Conservation (phyloP, 768 basidiomycete species). For the Daedaleopsis sinensis region DNA sequence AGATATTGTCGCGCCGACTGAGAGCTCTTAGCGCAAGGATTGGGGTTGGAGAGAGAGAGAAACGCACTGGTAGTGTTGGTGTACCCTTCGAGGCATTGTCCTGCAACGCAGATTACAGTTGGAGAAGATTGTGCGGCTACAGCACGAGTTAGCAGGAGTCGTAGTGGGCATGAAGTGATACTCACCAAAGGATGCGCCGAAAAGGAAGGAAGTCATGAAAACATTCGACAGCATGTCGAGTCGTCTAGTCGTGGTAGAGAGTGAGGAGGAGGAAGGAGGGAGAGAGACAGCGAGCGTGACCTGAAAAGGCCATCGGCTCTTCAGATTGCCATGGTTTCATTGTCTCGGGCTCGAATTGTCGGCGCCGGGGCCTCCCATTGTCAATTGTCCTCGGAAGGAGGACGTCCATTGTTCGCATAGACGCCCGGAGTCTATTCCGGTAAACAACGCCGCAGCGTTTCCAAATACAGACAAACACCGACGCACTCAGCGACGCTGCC, state of each 20-base stretch:
- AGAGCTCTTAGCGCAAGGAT: too few relatives aligned
- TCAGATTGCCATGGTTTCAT: too few relatives aligned
- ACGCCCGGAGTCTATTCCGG: conserved; percentile 8
- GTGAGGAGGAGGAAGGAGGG: conserved; percentile 12
- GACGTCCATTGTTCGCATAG: conserved; percentile 11
- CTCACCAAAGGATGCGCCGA: conserved; percentile 45
- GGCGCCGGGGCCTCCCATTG: conserved; percentile 5
- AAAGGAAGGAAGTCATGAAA: conserved; percentile 38
- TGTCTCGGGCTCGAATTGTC: conserved; percentile 17
- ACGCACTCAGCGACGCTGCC: too few relatives aligned
- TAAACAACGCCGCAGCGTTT: not conserved
- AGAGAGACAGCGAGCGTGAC: too few relatives aligned
- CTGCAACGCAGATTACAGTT: too few relatives aligned
- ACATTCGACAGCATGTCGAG: conserved; percentile 44
- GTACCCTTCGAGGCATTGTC: too few relatives aligned
- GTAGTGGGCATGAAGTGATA: not conserved
- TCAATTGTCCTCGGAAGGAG: conserved; percentile 14
- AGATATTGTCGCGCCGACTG: conserved; percentile 73
- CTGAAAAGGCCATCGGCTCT: too few relatives aligned
- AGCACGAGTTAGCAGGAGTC: not conserved
- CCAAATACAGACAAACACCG: not conserved
- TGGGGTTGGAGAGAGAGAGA: too few relatives aligned
- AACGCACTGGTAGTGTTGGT: too few relatives aligned
- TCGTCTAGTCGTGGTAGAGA: conserved; percentile 21
- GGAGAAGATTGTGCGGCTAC: conserved; percentile 54